phyloP scores from a whole-genome alignment of 345 rosid genomes.

The Noccaea bulbosa region DNA sequence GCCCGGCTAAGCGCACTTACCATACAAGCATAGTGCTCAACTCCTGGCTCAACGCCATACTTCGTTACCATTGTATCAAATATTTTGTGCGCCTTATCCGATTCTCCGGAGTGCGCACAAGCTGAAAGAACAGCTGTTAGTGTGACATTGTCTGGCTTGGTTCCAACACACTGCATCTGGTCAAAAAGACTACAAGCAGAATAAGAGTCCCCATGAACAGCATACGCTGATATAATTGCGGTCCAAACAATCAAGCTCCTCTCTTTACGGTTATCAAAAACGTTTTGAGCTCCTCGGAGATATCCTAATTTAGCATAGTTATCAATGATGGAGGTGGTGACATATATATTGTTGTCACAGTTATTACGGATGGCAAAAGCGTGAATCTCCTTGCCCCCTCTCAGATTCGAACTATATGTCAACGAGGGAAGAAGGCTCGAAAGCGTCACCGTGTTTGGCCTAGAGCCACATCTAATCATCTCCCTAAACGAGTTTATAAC shows the following conservation, averaged over 20 bases:
- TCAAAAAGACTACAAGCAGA: conserved; percentile 56
- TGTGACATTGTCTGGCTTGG: conserved; percentile 70
- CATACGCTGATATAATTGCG: conserved; percentile 74
- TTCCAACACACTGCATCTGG: conserved; percentile 57
- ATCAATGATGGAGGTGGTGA: conserved; percentile 72
- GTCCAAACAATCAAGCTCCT: conserved; percentile 86
- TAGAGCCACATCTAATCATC: conserved; percentile 58
- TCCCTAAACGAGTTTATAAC: conserved; percentile 58
- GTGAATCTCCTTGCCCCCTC: conserved; percentile 78
- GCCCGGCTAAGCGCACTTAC: conserved; percentile 79
- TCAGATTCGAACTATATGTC: conserved; percentile 60
- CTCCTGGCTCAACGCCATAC: conserved; percentile 57
- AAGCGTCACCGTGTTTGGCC: conserved; percentile 70
- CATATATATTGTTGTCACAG: conserved; percentile 57
- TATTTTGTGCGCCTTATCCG: conserved; percentile 60
- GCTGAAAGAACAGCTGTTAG: conserved; percentile 77
- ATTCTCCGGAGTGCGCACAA: conserved; percentile 74
- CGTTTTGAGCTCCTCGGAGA: conserved; percentile 58
- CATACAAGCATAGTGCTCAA: conserved; percentile 87
- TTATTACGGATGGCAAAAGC: conserved; percentile 63
- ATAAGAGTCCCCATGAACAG: conserved; percentile 72
- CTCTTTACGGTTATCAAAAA: conserved; percentile 58
- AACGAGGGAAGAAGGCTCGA: conserved; percentile 68
- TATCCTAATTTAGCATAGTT: conserved; percentile 73
- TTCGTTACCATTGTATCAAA: conserved; percentile 58